Evolutionary conservation across 257 asterid genomes (phyloP).

Genomic region (Solanum sejunctum): DNA sequence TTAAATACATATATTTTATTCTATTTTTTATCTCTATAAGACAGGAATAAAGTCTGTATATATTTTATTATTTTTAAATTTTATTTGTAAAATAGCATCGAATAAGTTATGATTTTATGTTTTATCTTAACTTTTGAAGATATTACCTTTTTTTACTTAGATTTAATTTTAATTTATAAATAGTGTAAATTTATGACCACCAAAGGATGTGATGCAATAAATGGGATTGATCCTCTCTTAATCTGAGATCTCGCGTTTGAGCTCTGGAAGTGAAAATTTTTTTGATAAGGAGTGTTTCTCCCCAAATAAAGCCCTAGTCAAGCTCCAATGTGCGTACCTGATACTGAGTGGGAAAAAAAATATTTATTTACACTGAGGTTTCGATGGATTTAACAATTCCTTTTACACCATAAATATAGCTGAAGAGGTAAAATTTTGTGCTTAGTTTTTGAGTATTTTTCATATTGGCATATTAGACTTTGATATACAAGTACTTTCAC

Average conservation of each 20-base stretch:
- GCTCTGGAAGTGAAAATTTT: no score
- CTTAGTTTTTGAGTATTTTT: accelerated
- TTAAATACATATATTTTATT: background rate
- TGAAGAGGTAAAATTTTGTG: background rate
- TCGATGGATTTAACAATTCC: background rate
- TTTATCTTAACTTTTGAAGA: background rate
- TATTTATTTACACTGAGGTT: background rate
- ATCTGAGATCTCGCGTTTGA: no score
- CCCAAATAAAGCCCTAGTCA: no score
- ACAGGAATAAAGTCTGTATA: background rate
- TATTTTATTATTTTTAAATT: background rate
- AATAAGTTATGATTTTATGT: background rate
- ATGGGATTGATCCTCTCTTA: no score
- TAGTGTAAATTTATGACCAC: background rate
- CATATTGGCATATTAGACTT: background rate
- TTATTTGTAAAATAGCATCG: accelerated
- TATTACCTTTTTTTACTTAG: background rate
- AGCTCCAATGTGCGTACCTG: no score
- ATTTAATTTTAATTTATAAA: background rate
- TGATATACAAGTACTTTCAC: background rate
- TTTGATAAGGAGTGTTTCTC: no score
- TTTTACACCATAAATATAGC: background rate
- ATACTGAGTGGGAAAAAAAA: no score
- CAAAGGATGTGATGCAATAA: no score
- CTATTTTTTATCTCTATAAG: no score